Percentiles rank a stretch among this genome's conserved stretches.
These are phyloP conservation scores for Gorgonomyces haynaldii DNA, from an alignment of 192 early-diverging fungal species.

Conservation along the genomic window DNA sequence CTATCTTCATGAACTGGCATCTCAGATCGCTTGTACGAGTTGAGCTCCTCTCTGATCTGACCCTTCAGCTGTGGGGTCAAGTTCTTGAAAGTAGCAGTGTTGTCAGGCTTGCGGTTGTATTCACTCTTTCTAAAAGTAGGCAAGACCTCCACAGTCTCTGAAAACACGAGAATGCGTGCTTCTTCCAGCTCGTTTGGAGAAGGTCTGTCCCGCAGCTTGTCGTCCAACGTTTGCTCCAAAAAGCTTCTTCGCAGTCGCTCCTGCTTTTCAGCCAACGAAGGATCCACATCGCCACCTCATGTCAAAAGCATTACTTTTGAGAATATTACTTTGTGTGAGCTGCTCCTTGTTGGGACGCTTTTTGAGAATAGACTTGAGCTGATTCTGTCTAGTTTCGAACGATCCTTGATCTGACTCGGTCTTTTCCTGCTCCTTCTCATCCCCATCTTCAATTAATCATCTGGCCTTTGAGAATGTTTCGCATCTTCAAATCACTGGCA, in stretches of 20 bases:
- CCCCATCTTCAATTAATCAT: neutral
- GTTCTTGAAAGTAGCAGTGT: conserved; percentile 64
- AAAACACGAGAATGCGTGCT: conserved; percentile 25
- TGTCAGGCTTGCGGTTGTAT: conserved; percentile 83
- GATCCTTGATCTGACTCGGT: neutral
- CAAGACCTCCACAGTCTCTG: conserved; percentile 42
- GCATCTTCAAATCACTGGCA: conserved; percentile 38
- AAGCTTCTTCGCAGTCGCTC: conserved; percentile 27
- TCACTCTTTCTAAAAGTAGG: conserved; percentile 53
- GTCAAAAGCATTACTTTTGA: conserved; percentile 19
- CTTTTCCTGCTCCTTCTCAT: neutral
- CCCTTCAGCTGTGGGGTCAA: conserved; percentile 77
- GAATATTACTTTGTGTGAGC: conserved; percentile 40
- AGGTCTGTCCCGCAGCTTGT: conserved; percentile 36
- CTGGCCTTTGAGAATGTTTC: conserved; percentile 37
- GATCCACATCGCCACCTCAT: conserved; percentile 18
- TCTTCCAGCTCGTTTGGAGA: conserved; percentile 27
- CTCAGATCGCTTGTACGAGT: conserved; percentile 84
- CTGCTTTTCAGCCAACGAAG: conserved; percentile 30
- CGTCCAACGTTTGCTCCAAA: conserved; percentile 30
- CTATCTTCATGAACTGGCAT: conserved; percentile 77
- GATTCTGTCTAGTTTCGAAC: neutral
- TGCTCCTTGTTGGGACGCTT: conserved; percentile 34
- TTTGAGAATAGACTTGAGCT: conserved; percentile 36
- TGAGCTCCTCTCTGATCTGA: conserved; percentile 85